phyloP scores from a whole-genome alignment of 1,284 basidiomycete species.

The Irpex sp. region DNA sequence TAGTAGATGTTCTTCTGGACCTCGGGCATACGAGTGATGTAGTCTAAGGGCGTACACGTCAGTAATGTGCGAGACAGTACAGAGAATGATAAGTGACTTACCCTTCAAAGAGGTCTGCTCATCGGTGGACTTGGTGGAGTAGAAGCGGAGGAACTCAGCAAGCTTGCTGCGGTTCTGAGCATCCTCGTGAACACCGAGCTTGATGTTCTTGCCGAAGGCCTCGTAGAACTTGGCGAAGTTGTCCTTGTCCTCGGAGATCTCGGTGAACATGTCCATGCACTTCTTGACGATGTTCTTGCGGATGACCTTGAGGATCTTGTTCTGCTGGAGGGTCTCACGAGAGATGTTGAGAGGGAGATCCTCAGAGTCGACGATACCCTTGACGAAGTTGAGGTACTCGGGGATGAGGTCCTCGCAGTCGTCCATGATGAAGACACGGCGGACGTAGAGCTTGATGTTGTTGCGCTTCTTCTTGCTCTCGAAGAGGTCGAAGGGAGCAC shows the following conservation, averaged over 20 bases:
- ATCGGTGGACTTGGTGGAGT: conserved; percentile 92
- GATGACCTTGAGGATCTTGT: conserved; percentile 99
- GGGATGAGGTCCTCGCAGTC: conserved; percentile 99
- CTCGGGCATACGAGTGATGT: conserved; percentile 99
- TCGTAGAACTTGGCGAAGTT: conserved; percentile 98
- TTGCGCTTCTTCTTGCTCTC: conserved; percentile 99
- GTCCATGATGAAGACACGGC: conserved; percentile 99
- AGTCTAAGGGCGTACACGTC: conserved; percentile 56
- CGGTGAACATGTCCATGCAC: conserved; percentile 91
- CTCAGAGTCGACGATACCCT: conserved; percentile 99
- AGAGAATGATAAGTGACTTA: conserved; percentile 33
- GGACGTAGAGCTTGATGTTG: conserved; percentile 99
- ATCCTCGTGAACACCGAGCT: conserved; percentile 99
- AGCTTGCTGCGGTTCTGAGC: conserved; percentile 99
- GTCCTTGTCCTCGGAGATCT: conserved; percentile 99
- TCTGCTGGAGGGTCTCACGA: conserved; percentile 99
- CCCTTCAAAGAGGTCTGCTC: conserved; percentile 95
- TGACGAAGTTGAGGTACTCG: conserved; percentile 99
- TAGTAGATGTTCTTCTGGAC: conserved; percentile 99
- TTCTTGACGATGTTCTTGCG: conserved; percentile 99
- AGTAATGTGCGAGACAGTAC: conserved; percentile 5
- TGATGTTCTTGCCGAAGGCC: conserved; percentile 96
- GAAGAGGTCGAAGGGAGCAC: conserved; percentile 98
- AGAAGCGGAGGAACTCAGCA: conserved; percentile 98
- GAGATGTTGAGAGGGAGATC: conserved; percentile 99